Base-by-base conservation (phyloP, 805 yeast species). In the Candida peoriensis region DNA sequence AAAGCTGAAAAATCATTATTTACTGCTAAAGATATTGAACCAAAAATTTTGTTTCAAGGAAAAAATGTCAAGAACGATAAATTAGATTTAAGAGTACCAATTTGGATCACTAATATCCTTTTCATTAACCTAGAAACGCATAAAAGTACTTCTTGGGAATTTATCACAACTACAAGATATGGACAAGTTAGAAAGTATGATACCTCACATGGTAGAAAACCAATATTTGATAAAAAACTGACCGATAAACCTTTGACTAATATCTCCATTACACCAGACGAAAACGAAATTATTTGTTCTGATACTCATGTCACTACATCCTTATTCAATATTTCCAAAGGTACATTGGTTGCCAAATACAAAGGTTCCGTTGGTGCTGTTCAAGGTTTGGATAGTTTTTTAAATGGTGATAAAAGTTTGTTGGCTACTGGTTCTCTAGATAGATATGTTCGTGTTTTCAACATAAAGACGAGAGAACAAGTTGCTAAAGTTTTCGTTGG, bases 371-470 rank as follows among this genome's bases (percentile, higher is more conserved):
- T 78, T 17, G 89, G 94, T 38, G 80, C 88, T 1, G 77, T 82
- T 29, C 58, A 58, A 18, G 43, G 61, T 4, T 41, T 56, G 14
- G 54, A 40, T 35, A 39, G 57, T 14, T 34, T 42, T 22, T 36
- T 52, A 8, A 21, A 33, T 4, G 50, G 50, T 1, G 57, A 63
- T 9, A 60, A 63, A 5, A 66, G 67, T 8, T 52, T 81, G 20
- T 50, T 89, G 7, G 78, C 78, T 3, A 68, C 85, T 14, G 97
- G 95, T 28, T 95, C 96, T 0, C 69, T 89, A 16, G 98, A 93
- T 53, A 70, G 96, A 50, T 90, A 87, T 50, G 67, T 86, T 19
- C 72, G 96, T 39, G 85, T 84, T 4, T 90, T 74, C 58, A 81
- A 87, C 41, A 54, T 77, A 5, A 61, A 61, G 2, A 60, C 77